A percentile compares a stretch with the other conserved stretches of the same genome.
Conservation (phyloP, 768 basidiomycete genomes). For the Mycena rosella region DNA sequence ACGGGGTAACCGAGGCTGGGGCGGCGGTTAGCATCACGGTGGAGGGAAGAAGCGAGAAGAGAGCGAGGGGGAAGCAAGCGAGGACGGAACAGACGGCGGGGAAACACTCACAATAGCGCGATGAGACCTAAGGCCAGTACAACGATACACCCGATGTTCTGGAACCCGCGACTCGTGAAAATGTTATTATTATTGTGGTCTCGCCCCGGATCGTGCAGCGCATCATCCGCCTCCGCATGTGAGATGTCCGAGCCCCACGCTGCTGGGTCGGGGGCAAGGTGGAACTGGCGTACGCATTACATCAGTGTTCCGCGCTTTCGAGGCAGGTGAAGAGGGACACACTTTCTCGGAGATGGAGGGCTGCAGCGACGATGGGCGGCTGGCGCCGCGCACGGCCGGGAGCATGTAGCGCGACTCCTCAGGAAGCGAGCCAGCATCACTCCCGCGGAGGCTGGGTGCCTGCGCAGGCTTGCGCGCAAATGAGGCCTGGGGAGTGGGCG, state of each 20-base stretch:
- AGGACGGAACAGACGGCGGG: constrained; percentile 3
- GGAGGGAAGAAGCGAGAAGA: constrained; percentile 43
- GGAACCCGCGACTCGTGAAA: constrained; percentile 6
- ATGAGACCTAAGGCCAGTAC: constrained; percentile 10
- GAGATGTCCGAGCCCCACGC: constrained; percentile 28
- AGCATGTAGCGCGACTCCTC: constrained; percentile 28
- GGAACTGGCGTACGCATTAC: too few species aligned
- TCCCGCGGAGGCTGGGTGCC: not conserved
- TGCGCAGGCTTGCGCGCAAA: constrained; percentile 11
- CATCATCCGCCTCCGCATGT: constrained; percentile 21
- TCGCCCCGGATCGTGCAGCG: constrained; percentile 21
- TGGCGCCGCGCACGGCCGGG: not conserved
- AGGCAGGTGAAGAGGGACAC: not conserved
- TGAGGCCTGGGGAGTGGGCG: constrained; percentile 5
- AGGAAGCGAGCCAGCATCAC: constrained; percentile 6
- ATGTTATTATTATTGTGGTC: constrained; percentile 31
- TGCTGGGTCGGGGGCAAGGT: constrained; percentile 25
- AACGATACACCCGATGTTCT: constrained; percentile 20
- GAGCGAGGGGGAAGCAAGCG: too few species aligned
- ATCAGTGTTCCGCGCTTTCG: not conserved
- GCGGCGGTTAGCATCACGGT: constrained; percentile 3
- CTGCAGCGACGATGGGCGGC: constrained; percentile 2
- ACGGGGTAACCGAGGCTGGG: constrained; percentile 55
- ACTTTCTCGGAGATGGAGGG: constrained; percentile 32
- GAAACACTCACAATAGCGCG: constrained; percentile 26